Evolutionary conservation across 495 filamentous ascomycete genomes (phyloP), one percentile per base, ranked within the genome.

Genomic region (Penicillium herquei): DNA sequence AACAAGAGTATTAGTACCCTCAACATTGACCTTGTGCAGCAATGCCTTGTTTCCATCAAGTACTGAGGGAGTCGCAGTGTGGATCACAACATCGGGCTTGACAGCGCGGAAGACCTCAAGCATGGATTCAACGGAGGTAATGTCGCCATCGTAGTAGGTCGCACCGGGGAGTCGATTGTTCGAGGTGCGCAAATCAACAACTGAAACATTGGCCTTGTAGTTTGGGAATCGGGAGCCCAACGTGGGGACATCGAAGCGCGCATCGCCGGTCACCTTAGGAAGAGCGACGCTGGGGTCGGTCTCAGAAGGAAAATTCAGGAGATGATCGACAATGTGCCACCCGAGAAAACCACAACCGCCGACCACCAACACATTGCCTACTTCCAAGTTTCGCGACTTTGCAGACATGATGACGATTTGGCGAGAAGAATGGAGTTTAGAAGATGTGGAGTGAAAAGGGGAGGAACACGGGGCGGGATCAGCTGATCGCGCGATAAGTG

Each of bases 1-100:
- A 43, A 99, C 72, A 16, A 98, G 75, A 16, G 78, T 87, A 58
- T 82, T 84, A 0, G 93, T 97, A 14, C 94, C 94, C 17, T 89
- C 88, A 1, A 99, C 90, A 70, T 98, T 99, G 57, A 99, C 94
- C 75, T 89, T 92, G 57, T 64, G 64, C 55, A 78, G 59, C 45
- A 78, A 52, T 21, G 65, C 55, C 54, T 78, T 76, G 41, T 70
- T 75, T 2, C 66, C 69, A 7, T 85, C 86, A 16, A 75, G 49
- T 6, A 83, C 77, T 6, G 82, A 74, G 3, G 90, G 89, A 5
- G 87, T 88, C n/a, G 93, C 95, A 10, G 94, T 98, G 73, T 99
- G 92, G 58, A 98, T 94, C 39, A 99, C 88, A 10, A 94, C 84
- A 61, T 91, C 84, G n/a, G 95, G 91, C 70, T 85, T 86, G 40